phyloP scores from a whole-genome alignment of 208 protist genomes.

The Novymonas esmeraldas region DNA sequence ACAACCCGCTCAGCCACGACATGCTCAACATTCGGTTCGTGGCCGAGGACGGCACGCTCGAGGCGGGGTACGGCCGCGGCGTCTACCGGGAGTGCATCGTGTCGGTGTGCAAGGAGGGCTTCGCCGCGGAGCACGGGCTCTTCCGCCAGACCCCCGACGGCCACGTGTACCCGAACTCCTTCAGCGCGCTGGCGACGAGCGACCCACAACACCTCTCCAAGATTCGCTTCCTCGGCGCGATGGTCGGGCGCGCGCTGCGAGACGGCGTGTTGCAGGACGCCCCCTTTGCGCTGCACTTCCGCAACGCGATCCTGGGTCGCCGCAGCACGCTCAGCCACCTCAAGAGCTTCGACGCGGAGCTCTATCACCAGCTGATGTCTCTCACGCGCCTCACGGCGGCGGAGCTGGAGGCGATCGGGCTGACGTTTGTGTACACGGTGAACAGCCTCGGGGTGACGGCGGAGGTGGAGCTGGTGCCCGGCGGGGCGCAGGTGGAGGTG shows the following conservation, averaged over 20 bases:
- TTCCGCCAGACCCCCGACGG: conserved; percentile 87
- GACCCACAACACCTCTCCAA: conserved; percentile 68
- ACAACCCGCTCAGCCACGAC: conserved; percentile 42
- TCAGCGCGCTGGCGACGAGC: conserved; percentile 66
- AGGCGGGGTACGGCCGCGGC: conserved; percentile 92
- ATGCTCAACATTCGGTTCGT: conserved; percentile 70
- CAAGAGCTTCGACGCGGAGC: conserved; percentile 78
- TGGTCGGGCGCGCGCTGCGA: conserved; percentile 90
- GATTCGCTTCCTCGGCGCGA: conserved; percentile 90
- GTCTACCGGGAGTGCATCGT: conserved; percentile 93
- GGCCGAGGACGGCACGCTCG: conserved; percentile 42
- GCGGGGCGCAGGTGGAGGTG: conserved; percentile 82
- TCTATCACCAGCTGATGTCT: conserved; percentile 85
- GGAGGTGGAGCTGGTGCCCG: conserved; percentile 82
- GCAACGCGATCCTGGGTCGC: conserved; percentile 84
- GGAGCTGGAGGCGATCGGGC: conserved; percentile 65
- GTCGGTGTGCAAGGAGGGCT: conserved; percentile 79
- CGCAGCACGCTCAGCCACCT: conserved; percentile 92
- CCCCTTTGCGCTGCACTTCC: conserved; percentile 93
- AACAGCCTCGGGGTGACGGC: conserved; percentile 65
- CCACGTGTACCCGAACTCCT: conserved; percentile 92
- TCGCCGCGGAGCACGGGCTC: conserved; percentile 80
- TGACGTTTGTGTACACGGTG: conserved; percentile 86
- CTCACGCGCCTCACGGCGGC: conserved; percentile 67
- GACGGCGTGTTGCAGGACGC: conserved; percentile 91